A percentile compares a stretch with the other conserved stretches of the same genome.
Conservation (phyloP, 2,329 filamentous ascomycete genomes). For the Xylariaceae sp. region DNA sequence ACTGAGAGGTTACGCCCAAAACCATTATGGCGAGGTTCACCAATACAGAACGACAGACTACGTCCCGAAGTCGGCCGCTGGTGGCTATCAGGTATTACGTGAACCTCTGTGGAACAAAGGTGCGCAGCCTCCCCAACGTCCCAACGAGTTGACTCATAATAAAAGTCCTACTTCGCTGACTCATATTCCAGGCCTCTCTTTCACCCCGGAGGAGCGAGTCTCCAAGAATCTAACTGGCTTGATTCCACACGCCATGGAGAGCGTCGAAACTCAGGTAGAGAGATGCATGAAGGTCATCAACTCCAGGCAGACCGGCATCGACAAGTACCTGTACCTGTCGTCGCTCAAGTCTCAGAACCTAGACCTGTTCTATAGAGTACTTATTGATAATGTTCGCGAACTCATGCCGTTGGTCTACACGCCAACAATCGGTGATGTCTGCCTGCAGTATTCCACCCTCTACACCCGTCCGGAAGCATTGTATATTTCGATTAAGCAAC, state of each 20-base stretch:
- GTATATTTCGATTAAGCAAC: constrained; percentile 95
- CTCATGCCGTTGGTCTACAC: constrained; percentile 86
- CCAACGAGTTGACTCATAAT: constrained; percentile 4
- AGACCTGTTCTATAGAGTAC: constrained; percentile 80
- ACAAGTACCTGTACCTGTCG: constrained; percentile 84
- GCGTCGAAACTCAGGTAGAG: constrained; percentile 60
- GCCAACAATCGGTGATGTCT: constrained; percentile 92
- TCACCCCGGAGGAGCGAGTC: constrained; percentile 65
- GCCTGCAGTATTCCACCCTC: constrained; percentile 91
- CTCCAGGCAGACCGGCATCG: constrained; percentile 68
- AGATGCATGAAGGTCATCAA: constrained; percentile 76
- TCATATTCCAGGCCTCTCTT: constrained; percentile 57
- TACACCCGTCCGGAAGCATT: constrained; percentile 94
- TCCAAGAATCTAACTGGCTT: constrained; percentile 68
- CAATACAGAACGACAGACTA: constrained; percentile 59
- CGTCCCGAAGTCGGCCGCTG: constrained; percentile 52
- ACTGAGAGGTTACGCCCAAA: constrained; percentile 61
- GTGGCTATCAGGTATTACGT: constrained; percentile 63
- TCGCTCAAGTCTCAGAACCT: constrained; percentile 74
- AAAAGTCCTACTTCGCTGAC: constrained; percentile 11
- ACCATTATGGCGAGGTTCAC: constrained; percentile 58
- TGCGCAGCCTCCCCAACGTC: constrained; percentile 38
- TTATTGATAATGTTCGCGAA: constrained; percentile 76
- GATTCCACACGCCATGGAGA: constrained; percentile 66
- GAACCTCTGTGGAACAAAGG: constrained; percentile 70